Percentiles rank a stretch among this genome's conserved stretches.
Conservation (phyloP, 2,329 filamentous ascomycete species). For the Monilinia fructicola region DNA sequence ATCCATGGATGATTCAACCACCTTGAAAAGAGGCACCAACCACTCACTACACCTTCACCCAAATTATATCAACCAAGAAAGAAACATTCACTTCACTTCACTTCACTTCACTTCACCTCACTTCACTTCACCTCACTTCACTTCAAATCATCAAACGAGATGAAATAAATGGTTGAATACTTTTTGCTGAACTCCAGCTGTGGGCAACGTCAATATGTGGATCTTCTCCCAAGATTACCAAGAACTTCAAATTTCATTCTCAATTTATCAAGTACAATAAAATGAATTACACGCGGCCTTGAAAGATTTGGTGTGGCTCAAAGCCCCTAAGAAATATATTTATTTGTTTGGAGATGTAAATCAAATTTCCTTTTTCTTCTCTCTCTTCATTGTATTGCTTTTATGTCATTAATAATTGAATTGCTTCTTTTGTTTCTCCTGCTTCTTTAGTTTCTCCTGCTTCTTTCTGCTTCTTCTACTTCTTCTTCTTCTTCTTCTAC, state of each 20-base stretch:
- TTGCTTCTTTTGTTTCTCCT: not conserved
- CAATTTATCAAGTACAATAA: not conserved
- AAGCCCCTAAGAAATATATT: not conserved
- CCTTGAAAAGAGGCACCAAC: not conserved
- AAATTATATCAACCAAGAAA: conserved; percentile 6
- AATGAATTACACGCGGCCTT: conserved; percentile 8
- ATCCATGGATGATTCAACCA: conserved; percentile 2
- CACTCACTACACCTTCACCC: not conserved
- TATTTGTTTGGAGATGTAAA: conserved; percentile 1
- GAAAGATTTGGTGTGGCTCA: not conserved
- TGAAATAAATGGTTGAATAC: conserved; percentile 9
- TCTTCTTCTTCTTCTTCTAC: no score
- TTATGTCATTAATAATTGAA: no score
- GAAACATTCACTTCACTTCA: not conserved
- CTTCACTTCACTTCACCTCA: no score
- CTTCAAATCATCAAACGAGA: no score
- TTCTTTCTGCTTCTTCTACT: no score
- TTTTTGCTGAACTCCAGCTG: not conserved
- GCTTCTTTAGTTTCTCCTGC: no score
- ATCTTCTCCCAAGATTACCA: conserved; percentile 19
- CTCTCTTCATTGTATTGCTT: not conserved
- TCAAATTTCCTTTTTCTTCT: not conserved
- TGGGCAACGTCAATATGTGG: conserved; percentile 8
- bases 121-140: no score
- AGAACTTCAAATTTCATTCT: conserved; percentile 9